Evolutionary conservation across 495 filamentous ascomycete genomes (phyloP).

Genomic region (Podospora appendiculata): DNA sequence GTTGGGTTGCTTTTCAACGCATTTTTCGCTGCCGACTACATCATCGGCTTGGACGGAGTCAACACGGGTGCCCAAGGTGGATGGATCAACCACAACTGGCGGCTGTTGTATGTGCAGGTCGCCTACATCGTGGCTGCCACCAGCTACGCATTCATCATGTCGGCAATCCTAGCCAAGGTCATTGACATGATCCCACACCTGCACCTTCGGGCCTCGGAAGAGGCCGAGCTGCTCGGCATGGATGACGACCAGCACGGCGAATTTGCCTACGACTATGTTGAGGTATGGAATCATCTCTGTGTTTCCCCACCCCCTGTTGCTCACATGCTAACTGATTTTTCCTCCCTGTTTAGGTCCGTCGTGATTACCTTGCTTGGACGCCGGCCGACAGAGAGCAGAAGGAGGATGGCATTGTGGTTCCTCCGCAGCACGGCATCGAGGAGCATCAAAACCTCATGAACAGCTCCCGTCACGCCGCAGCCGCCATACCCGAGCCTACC

Average conservation of each 20-base stretch:
- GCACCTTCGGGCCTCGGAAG: slow-evolving; percentile 82
- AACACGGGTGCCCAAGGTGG: slow-evolving; percentile 74
- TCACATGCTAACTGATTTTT: background rate
- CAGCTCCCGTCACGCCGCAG: slow-evolving; percentile 7
- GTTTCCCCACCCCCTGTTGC: too few relatives aligned
- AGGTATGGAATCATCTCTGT: slow-evolving; percentile 30
- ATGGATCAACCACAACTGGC: slow-evolving; percentile 82
- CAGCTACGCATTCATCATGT: slow-evolving; percentile 78
- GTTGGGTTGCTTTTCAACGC: slow-evolving; percentile 90
- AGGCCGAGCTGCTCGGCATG: slow-evolving; percentile 98
- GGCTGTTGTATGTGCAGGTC: slow-evolving; percentile 85
- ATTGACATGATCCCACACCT: slow-evolving; percentile 88
- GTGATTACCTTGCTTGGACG: slow-evolving; percentile 97
- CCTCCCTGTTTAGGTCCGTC: slow-evolving; percentile 52
- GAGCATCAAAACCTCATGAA: slow-evolving; percentile 46
- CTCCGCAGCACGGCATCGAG: slow-evolving; percentile 73
- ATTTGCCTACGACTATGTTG: slow-evolving; percentile 99
- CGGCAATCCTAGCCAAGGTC: slow-evolving; percentile 68
- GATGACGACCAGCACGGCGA: slow-evolving; percentile 98
- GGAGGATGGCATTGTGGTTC: slow-evolving; percentile 56
- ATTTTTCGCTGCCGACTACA: slow-evolving; percentile 78
- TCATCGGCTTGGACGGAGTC: slow-evolving; percentile 90
- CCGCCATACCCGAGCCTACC: background rate
- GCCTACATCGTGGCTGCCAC: slow-evolving; percentile 75
- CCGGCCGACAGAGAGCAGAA: slow-evolving; percentile 69